phyloP scores from a whole-genome alignment of 2,329 filamentous ascomycete species.

The Penicillium sclerotiorum region DNA sequence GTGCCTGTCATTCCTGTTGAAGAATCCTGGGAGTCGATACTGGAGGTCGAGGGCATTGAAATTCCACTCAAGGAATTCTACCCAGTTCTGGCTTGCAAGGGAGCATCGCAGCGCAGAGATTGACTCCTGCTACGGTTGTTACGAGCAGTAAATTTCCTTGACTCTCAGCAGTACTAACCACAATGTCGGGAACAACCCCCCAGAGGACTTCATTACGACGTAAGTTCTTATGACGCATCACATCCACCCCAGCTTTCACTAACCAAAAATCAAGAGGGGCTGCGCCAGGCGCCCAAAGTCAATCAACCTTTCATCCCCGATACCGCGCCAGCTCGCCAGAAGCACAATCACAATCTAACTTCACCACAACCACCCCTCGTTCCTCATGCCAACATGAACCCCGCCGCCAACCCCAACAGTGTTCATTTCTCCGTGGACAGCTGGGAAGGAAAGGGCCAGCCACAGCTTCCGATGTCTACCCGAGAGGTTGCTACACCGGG shows the following conservation, averaged over 20 bases:
- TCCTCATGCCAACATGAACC: conserved; percentile 29
- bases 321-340: conserved; percentile 40
- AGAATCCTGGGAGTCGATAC: too few relatives aligned
- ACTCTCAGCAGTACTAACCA: conserved; percentile 6
- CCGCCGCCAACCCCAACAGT: conserved; percentile 34
- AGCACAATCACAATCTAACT: conserved; percentile 29
- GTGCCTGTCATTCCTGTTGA: too few relatives aligned
- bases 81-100: conserved; percentile 4
- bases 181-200: conserved; percentile 27
- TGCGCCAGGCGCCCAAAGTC: conserved; percentile 43
- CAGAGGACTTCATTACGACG: conserved; percentile 28
- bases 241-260: conserved; percentile 9
- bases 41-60: too few relatives aligned
- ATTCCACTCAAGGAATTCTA: too few relatives aligned
- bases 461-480: conserved; percentile 40
- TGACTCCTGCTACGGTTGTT: neutral
- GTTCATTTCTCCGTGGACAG: conserved; percentile 34
- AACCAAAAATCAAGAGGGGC: conserved; percentile 34
- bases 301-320: conserved; percentile 45
- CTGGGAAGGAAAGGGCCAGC: conserved; percentile 44
- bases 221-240: conserved; percentile 9
- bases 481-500: conserved; percentile 47
- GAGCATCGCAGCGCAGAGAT: neutral
- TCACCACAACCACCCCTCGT: conserved; percentile 39
- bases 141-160: neutral